Percentiles rank a stretch among this genome's conserved stretches.
phyloP scores from a whole-genome alignment of 192 early-diverging fungal genomes.

The Gonapodya prolifera region DNA sequence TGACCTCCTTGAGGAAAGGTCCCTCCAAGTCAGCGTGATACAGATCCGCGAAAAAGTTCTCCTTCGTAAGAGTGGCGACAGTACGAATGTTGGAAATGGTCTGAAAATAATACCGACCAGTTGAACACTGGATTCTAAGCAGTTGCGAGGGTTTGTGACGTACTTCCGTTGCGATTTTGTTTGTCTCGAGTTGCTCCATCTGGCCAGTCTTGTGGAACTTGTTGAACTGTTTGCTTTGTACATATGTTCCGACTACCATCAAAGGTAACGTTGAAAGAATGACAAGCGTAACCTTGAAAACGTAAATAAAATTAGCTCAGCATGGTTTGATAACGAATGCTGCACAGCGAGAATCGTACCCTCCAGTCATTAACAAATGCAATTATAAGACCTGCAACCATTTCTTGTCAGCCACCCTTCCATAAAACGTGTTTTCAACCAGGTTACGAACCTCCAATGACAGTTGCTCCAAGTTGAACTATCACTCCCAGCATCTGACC shows the following conservation, averaged over 20 bases:
- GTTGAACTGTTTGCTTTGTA: conserved; percentile 25
- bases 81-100: conserved; percentile 77
- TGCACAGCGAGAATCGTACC: too few relatives aligned
- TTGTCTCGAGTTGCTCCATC: neutral
- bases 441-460: neutral
- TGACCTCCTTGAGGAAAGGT: conserved; percentile 53
- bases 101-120: too few relatives aligned
- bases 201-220: neutral
- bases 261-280: conserved; percentile 48
- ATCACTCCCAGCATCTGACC: neutral
- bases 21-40: conserved; percentile 45
- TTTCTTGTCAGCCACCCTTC: too few relatives aligned
- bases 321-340: too few relatives aligned
- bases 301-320: conserved; percentile 53
- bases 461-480: neutral
- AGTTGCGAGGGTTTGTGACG: conserved; percentile 64
- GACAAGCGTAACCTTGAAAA: conserved; percentile 76
- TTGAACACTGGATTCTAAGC: conserved; percentile 63
- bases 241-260: conserved; percentile 33
- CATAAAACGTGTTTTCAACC: too few relatives aligned
- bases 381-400: neutral
- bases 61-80: conserved; percentile 57
- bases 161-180: conserved; percentile 28
- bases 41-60: conserved; percentile 39
- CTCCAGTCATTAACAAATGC: conserved; percentile 31